Base-by-base conservation (phyloP, 2,329 filamentous ascomycete species). In the Pseudopyricularia javanii region DNA sequence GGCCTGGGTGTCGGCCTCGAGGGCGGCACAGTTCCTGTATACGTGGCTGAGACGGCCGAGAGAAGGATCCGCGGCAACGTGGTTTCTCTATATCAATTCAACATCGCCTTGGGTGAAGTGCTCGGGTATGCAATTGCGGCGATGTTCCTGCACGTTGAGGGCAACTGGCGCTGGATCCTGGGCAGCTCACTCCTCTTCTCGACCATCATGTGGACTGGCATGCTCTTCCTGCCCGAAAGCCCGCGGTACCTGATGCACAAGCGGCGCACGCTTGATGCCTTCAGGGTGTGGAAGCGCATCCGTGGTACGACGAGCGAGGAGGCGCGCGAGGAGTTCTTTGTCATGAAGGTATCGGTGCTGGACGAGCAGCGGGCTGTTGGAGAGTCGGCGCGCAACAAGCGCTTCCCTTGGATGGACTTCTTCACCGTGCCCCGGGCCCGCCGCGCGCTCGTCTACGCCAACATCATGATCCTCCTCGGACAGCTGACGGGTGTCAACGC, bases 121-220 rank as follows among this genome's bases (percentile, higher is more conserved):
- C 70, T 88, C 1, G 85, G 85, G 2, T 88, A 88, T 55, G 84
- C 81, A 5, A 77, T 88, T 1, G 84, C 81, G 0, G 85, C 85
- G 48, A 86, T 88, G 54, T 88, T 88, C 65, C 71, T 87, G 56
- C 75, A 71, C n/a, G 82, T 88, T 2, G 67, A 70, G 0, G 85
- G 84, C 15, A 83, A 83, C 68, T 88, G 85, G 85, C 75, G 85
- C 35, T 87, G 80, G 63, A 88, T 88, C 55, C 78, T 88, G 1
- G 85, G 84, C 4, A 85, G 81, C 1, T 88, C 84, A 0, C 74
- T 88, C 2, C 63, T 88, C 43, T 88, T 88, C 67, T 85, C 81
- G 0, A 82, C 77, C 32, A 77, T 79, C 59, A 78, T 82, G 71
- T 66, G 75, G 22, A 54, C 72, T 35, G 82, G 84, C 51, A 87